Evolutionary conservation across 768 basidiomycete genomes (phyloP), one percentile per base, ranked within the genome.

Genomic region (Chlorophyllum brunneum): DNA sequence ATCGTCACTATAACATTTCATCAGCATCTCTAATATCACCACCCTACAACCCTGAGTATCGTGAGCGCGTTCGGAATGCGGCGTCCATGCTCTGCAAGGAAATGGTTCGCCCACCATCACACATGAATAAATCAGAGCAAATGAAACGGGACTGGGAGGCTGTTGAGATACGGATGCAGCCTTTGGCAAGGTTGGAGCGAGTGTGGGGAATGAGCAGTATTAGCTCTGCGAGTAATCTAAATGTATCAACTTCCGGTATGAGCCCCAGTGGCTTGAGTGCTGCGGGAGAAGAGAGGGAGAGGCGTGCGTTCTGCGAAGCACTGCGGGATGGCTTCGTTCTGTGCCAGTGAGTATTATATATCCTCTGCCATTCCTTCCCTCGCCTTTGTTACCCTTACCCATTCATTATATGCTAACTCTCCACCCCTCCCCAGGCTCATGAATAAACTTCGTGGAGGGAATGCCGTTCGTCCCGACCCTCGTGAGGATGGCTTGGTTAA

Each of bases 311-410:
- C 61, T 73, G 76, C 29, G 89, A 93, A 48, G 83, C 88, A 0
- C 64, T 95, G 50, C 70, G 82, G 59, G 93, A 95, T 70, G 93
- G 93, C 1, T 87, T 84, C 65, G 80, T 95, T 18, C 76, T 95
- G 20, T 94, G 93, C 82, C 85, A 90, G 93, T 95, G 63, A 71
- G 92, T 83, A 23, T 49, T 39, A 18, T 48, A 30, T 56, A 46
- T 34, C 37, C 53, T 16, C 23, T 58, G 51, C 45, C 53, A n/a
- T 31, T 41, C 40, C 20, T 27, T 44, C 24, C 16, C 48, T 43
- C 37, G 26, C 49, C 36, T 53, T 29, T 26, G 10, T n/a, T 30
- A 11, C 10, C 22, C 31, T 31, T 30, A 16, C 18, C 34, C 26
- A 30, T 20, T 36, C 23, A 34, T 22, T 5, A 51, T 22, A 46